Conservation (phyloP, 352 stramenopile species). For the Phytophthora multivora region DNA sequence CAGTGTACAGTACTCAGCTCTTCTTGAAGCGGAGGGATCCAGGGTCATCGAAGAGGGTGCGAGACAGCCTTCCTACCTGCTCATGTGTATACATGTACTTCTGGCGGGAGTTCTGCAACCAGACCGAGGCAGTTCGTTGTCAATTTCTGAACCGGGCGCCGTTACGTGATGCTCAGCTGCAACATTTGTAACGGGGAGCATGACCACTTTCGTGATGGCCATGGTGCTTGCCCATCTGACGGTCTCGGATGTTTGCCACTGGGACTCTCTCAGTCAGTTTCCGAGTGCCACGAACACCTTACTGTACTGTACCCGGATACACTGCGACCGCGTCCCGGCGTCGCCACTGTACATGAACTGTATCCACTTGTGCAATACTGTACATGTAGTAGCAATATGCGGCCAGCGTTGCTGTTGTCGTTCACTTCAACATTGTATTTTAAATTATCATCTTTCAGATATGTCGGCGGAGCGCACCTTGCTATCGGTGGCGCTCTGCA, state of each 20-base stretch:
- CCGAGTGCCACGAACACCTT: not conserved
- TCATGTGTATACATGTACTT: too few relatives aligned
- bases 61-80: too few relatives aligned
- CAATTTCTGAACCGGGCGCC: slow-evolving; percentile 12
- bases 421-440: slow-evolving; percentile 7
- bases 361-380: not conserved
- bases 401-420: not conserved
- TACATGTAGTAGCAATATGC: too few relatives aligned
- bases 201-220: slow-evolving; percentile 5
- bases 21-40: not conserved
- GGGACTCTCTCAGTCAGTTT: too few relatives aligned
- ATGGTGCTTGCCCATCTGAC: not conserved
- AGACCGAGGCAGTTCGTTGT: not conserved
- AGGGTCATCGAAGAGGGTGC: not conserved
- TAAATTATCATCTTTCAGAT: slow-evolving; percentile 38
- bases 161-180: slow-evolving; percentile 15
- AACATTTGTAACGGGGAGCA: slow-evolving; percentile 18
- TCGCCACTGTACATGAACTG: too few relatives aligned
- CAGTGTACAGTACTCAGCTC: slow-evolving; percentile 13
- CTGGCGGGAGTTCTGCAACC: too few relatives aligned
- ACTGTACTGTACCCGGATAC: not conserved
- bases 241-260: too few relatives aligned
- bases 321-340: too few relatives aligned
- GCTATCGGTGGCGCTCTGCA: slow-evolving; percentile 7
- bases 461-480: slow-evolving; percentile 4